These are phyloP conservation scores for Coleophoma cylindrospora DNA, from an alignment of 2,329 filamentous ascomycete genomes.

Conservation along the genomic window DNA sequence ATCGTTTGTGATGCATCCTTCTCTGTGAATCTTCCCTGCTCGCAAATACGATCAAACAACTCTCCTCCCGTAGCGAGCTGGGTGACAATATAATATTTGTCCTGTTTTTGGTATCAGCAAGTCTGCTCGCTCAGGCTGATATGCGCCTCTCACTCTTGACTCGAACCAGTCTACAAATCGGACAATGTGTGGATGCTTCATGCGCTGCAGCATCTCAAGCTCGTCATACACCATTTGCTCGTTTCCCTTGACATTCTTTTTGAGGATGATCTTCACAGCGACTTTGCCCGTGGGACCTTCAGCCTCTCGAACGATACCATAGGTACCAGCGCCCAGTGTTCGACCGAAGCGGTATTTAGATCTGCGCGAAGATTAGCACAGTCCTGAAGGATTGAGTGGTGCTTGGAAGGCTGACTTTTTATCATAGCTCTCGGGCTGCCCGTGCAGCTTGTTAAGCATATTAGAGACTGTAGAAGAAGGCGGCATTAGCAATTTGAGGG, in stretches of 20 bases:
- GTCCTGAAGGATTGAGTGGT: constrained; percentile 2
- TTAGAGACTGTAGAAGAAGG: constrained; percentile 59
- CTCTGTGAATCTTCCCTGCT: constrained; percentile 96
- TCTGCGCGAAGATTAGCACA: constrained; percentile 38
- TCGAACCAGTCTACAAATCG: constrained; percentile 99
- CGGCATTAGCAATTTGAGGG: not conserved
- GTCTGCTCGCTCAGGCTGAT: not conserved
- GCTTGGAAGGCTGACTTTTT: constrained; percentile 66
- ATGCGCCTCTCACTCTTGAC: constrained; percentile 64
- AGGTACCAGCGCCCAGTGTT: constrained; percentile 93
- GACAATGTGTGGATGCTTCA: constrained; percentile 94
- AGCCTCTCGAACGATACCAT: constrained; percentile 95
- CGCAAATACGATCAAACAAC: constrained; percentile 96
- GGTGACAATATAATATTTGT: constrained; percentile 99
- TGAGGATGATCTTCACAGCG: constrained; percentile 97
- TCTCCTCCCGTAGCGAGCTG: constrained; percentile 94
- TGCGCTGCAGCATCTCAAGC: constrained; percentile 83
- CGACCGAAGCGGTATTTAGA: constrained; percentile 87
- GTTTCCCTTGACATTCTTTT: constrained; percentile 98
- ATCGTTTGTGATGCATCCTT: constrained; percentile 92
- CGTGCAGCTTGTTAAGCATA: constrained; percentile 94
- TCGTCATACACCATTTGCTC: constrained; percentile 99
- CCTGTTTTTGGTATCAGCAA: constrained; percentile 43
- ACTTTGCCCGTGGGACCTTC: constrained; percentile 81
- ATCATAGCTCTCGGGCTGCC: constrained; percentile 97